Conservation (phyloP, 2,329 filamentous ascomycete species). For the Madurella mycetomatis region DNA sequence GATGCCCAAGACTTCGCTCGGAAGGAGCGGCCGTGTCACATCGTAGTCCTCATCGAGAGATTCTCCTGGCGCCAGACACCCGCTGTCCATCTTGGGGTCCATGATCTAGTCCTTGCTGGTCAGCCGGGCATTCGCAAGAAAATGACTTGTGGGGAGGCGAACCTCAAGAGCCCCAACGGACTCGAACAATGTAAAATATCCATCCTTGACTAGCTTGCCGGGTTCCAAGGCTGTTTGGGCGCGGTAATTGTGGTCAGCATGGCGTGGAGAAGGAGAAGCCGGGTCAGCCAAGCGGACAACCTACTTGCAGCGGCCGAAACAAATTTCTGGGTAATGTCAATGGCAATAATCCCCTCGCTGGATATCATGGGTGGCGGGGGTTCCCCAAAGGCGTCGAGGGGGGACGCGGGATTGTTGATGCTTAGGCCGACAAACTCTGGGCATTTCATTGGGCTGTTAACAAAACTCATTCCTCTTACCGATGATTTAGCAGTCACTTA, state of each 20-base stretch:
- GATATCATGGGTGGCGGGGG: conserved; percentile 36
- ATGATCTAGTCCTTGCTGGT: conserved; percentile 65
- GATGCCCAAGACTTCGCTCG: conserved; percentile 81
- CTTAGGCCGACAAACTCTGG: conserved; percentile 18
- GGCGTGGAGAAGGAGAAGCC: background rate
- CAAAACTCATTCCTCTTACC: conserved; percentile 1
- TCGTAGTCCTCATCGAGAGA: conserved; percentile 82
- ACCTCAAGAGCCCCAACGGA: conserved; percentile 82
- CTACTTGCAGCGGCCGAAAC: conserved; percentile 49
- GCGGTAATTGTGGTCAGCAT: conserved; percentile 24
- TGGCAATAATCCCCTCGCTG: conserved; percentile 48
- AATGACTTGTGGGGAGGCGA: conserved; percentile 17
- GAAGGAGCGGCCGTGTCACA: conserved; percentile 60
- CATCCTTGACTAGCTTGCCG: conserved; percentile 90
- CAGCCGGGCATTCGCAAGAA: background rate
- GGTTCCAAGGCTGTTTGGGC: conserved; percentile 63
- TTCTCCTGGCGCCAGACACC: conserved; percentile 72
- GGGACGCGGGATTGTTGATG: conserved; percentile 25
- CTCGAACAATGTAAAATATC: conserved; percentile 88
- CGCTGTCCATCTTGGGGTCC: conserved; percentile 99
- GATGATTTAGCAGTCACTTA: conserved; percentile 5
- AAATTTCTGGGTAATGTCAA: conserved; percentile 57
- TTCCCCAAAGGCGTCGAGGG: conserved; percentile 21
- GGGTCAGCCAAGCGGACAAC: background rate
- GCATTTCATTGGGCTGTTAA: conserved; percentile 2